Percentiles rank a stretch among this genome's conserved stretches.
phyloP scores from a whole-genome alignment of 208 protist species.

The Kentomonas sorsogonicus region DNA sequence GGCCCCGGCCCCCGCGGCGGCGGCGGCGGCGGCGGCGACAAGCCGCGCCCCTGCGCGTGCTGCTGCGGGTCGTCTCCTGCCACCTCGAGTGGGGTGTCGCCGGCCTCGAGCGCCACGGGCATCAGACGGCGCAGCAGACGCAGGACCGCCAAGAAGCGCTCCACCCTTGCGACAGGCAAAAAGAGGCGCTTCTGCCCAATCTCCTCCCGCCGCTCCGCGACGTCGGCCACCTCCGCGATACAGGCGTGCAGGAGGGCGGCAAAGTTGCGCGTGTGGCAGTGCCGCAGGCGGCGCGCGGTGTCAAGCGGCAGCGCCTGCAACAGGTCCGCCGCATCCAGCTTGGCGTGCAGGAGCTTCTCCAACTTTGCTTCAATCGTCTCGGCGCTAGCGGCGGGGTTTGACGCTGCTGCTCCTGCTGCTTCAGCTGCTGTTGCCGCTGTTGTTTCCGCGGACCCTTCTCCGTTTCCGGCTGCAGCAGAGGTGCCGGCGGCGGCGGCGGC shows the following conservation, averaged over 20 bases:
- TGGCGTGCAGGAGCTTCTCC: conserved; percentile 33
- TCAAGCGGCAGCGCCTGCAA: conserved; percentile 37
- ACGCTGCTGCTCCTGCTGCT: no score
- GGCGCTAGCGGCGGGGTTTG: conserved; percentile 15
- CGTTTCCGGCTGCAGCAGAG: no score
- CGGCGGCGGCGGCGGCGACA: no score
- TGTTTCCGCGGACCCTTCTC: no score
- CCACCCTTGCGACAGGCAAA: conserved; percentile 14
- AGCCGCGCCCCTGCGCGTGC: background rate
- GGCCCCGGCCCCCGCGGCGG: background rate
- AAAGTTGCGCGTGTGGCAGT: conserved; percentile 79
- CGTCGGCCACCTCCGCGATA: conserved; percentile 44
- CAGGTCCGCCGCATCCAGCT: conserved; percentile 37
- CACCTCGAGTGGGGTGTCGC: conserved; percentile 21
- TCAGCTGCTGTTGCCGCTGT: no score
- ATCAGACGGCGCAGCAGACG: conserved; percentile 52
- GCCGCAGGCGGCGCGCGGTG: conserved; percentile 60
- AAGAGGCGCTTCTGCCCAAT: conserved; percentile 10
- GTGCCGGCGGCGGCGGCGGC: no score
- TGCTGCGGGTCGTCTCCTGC: background rate
- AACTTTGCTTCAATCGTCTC: no score
- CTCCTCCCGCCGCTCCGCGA: conserved; percentile 15
- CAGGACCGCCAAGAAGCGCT: conserved; percentile 50
- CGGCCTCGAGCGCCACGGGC: conserved; percentile 64
- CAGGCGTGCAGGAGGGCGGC: conserved; percentile 60